phyloP scores from a whole-genome alignment of 768 basidiomycete genomes.

The Boletus sp. region DNA sequence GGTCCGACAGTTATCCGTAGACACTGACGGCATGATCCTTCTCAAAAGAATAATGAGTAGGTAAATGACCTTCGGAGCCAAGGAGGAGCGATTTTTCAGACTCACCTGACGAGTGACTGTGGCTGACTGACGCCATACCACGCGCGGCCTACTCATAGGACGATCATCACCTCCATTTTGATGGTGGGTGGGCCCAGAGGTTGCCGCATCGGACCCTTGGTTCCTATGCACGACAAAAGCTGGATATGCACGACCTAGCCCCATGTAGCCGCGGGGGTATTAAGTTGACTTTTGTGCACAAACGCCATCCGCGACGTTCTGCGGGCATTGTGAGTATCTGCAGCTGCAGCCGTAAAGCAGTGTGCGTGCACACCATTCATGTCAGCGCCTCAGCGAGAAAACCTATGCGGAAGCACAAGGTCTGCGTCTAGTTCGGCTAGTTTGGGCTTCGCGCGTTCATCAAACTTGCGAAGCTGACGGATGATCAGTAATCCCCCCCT shows the following conservation, averaged over 20 bases:
- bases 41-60: background rate
- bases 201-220: background rate
- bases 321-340: slow-evolving; percentile 5
- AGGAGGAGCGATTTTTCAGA: background rate
- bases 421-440: background rate
- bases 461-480: background rate
- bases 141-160: background rate
- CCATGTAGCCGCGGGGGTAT: background rate
- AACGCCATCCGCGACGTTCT: background rate
- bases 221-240: background rate
- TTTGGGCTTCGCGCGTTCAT: background rate
- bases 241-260: slow-evolving; percentile 1
- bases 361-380: background rate
- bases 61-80: background rate
- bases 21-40: background rate
- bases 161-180: background rate
- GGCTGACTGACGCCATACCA: background rate
- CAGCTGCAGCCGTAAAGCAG: background rate
- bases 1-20: background rate
- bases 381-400: background rate
- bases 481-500: background rate
- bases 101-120: background rate
- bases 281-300: background rate
- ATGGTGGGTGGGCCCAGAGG: background rate
- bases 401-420: background rate